A percentile compares a stretch with the other conserved stretches of the same genome.
Evolutionary conservation across 1,139 yeast species (phyloP).

Genomic region (Arxiozyma slooffiae): DNA sequence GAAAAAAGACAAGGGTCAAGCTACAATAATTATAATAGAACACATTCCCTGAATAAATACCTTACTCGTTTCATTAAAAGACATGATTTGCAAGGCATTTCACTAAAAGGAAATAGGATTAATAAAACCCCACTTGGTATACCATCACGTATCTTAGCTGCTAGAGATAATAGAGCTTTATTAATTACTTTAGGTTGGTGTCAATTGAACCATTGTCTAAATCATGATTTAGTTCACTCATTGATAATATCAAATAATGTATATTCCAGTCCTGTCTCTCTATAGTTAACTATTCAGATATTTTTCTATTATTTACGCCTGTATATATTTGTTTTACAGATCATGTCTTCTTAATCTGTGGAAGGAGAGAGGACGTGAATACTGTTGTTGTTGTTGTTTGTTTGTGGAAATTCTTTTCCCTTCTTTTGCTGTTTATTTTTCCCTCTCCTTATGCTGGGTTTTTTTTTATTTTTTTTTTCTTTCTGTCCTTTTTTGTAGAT

Average conservation of each 20-base stretch:
- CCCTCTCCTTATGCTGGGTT: not conserved
- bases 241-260: not conserved
- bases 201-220: not conserved
- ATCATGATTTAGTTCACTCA: not conserved
- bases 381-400: not conserved
- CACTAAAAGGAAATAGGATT: not conserved
- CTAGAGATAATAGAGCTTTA: not conserved
- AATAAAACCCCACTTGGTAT: not conserved
- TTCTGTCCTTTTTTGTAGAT: not conserved
- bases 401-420: not conserved
- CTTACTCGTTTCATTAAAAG: not conserved
- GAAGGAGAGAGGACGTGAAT: too few species aligned
- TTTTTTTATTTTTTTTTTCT: too few species aligned
- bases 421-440: not conserved
- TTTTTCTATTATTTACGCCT: not conserved
- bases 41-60: not conserved
- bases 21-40: not conserved
- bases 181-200: not conserved
- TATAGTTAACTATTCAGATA: too few species aligned
- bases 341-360: too few species aligned
- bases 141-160: not conserved
- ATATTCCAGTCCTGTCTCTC: not conserved
- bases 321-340: not conserved
- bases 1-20: constrained; percentile 3
- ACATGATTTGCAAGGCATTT: not conserved